Evolutionary conservation across 2,329 filamentous ascomycete species (phyloP).

Genomic region (Didymosphaeria variabile): DNA sequence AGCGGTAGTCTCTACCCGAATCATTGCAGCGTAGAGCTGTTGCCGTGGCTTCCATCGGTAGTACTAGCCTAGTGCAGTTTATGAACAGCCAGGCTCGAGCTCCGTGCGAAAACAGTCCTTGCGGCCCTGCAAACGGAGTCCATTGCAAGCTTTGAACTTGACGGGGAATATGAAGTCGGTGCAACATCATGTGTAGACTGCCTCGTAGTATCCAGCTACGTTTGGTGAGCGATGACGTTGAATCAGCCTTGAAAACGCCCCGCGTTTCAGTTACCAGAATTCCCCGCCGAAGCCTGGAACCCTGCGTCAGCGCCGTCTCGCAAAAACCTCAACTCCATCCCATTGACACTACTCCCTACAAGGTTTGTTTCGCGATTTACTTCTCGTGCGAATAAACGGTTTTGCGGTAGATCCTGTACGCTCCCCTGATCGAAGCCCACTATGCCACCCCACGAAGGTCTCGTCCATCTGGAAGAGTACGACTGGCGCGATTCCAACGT

Average conservation of each 20-base stretch:
- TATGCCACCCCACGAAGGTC: slow-evolving; percentile 70
- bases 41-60: background rate
- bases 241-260: slow-evolving; percentile 13
- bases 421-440: slow-evolving; percentile 20
- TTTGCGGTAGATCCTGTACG: background rate
- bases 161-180: background rate
- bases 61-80: background rate
- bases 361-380: background rate
- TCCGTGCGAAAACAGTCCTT: background rate
- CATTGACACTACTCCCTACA: background rate
- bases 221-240: slow-evolving; percentile 9
- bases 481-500: slow-evolving; percentile 75
- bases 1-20: background rate
- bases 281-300: slow-evolving; percentile 3
- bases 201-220: background rate
- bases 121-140: background rate
- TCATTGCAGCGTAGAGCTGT: background rate
- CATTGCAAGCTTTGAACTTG: slow-evolving; percentile 3
- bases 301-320: slow-evolving; percentile 2
- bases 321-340: slow-evolving; percentile 1
- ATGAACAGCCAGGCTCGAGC: background rate
- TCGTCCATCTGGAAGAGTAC: slow-evolving; percentile 71
- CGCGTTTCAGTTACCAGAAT: slow-evolving; percentile 13
- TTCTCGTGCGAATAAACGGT: slow-evolving; percentile 3
- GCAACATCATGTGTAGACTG: background rate